Percentiles rank a stretch among this genome's conserved stretches.
Conservation (phyloP, 2,329 filamentous ascomycete genomes). For the Neonectria ditissima region DNA sequence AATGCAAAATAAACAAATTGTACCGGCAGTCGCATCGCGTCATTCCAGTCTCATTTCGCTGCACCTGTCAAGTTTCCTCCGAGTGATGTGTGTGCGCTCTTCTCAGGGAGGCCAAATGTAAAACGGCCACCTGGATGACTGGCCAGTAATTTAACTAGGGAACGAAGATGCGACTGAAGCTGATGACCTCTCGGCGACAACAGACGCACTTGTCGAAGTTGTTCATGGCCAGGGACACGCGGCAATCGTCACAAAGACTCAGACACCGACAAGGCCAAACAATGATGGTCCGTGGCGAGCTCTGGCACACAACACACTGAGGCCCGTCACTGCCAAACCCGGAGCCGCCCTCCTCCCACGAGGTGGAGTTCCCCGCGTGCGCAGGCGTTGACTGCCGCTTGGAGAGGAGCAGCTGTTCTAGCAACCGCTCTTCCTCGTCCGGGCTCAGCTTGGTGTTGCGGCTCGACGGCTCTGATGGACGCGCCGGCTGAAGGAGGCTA, state of each 20-base stretch:
- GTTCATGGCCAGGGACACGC: conserved; percentile 93
- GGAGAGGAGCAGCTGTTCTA: conserved; percentile 71
- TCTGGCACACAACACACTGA: conserved; percentile 94
- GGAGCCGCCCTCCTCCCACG: conserved; percentile 78
- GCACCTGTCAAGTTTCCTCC: background rate
- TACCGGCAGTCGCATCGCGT: conserved; percentile 1
- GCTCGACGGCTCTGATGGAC: conserved; percentile 25
- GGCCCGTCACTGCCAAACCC: conserved; percentile 79
- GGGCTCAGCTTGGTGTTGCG: conserved; percentile 58
- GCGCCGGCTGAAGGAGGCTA: conserved; percentile 32
- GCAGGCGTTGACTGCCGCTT: conserved; percentile 52
- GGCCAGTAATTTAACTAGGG: conserved; percentile 57
- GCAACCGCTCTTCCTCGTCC: conserved; percentile 70
- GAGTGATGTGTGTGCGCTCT: too few species aligned
- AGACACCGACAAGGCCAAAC: conserved; percentile 97
- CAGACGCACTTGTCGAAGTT: conserved; percentile 98
- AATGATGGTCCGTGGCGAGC: conserved; percentile 85
- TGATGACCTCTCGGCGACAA: conserved; percentile 87
- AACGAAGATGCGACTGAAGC: conserved; percentile 92
- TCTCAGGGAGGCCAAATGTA: conserved; percentile 1
- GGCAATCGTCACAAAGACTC: conserved; percentile 93
- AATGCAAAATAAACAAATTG: conserved; percentile 14
- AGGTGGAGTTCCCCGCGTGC: conserved; percentile 42
- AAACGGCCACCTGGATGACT: background rate
- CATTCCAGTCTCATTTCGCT: conserved; percentile 8